Evolutionary conservation across 495 filamentous ascomycete species (phyloP).

Genomic region (Lasiosphaeria hispida): DNA sequence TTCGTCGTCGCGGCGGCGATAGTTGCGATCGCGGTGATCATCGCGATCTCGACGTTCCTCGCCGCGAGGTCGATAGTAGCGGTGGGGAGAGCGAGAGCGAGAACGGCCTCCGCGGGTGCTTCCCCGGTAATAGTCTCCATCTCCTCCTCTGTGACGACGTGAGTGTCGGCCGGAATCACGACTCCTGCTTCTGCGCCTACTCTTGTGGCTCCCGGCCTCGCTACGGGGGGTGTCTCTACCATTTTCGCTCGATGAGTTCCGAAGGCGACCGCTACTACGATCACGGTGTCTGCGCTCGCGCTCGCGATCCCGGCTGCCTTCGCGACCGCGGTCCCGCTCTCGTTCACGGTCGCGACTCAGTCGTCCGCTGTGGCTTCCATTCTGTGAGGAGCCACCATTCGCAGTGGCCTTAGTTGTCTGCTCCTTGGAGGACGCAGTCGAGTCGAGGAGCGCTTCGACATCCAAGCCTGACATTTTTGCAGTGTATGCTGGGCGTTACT

Average conservation of each 20-base stretch:
- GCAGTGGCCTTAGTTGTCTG: constrained; percentile 28
- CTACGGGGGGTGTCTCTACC: constrained; percentile 64
- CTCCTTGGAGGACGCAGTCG: constrained; percentile 66
- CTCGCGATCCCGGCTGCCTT: constrained; percentile 47
- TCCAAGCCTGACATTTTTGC: constrained; percentile 79
- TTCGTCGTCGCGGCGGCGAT: constrained; percentile 31
- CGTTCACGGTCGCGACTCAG: constrained; percentile 40
- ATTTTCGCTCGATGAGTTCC: constrained; percentile 36
- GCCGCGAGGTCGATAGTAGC: constrained; percentile 70
- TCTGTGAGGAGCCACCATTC: constrained; percentile 52
- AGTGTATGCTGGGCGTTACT: not conserved
- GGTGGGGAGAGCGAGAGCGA: constrained; percentile 73
- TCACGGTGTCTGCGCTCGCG: constrained; percentile 63
- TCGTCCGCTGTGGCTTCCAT: constrained; percentile 42
- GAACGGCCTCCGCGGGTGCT: constrained; percentile 56
- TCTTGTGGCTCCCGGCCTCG: constrained; percentile 82
- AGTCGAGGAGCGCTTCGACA: constrained; percentile 91
- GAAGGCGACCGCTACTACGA: constrained; percentile 56
- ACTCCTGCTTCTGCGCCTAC: constrained; percentile 78
- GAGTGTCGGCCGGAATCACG: constrained; percentile 75
- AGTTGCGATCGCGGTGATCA: constrained; percentile 29
- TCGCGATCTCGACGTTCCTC: constrained; percentile 55
- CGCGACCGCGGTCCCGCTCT: constrained; percentile 37
- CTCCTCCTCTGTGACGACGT: constrained; percentile 69
- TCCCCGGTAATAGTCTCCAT: constrained; percentile 74